Conservation (phyloP, 305 asterid species). For the Fraxinus ornus region DNA sequence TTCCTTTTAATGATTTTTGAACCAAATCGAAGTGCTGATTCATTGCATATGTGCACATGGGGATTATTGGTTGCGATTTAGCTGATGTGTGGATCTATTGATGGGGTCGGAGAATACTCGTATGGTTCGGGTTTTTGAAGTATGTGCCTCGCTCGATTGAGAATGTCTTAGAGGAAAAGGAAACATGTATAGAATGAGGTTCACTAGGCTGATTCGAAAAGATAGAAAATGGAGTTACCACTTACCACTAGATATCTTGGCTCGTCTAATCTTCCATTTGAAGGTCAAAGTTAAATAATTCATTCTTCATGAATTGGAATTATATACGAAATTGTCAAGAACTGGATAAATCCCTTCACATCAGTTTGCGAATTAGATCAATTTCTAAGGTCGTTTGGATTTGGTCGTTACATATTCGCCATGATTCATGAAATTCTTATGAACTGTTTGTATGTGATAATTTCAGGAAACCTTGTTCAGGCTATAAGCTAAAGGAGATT, state of each 20-base stretch:
- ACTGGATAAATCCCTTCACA: background rate
- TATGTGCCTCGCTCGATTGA: background rate
- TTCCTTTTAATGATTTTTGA: background rate
- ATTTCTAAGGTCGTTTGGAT: background rate
- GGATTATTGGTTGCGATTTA: background rate
- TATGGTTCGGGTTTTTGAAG: background rate
- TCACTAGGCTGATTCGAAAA: background rate
- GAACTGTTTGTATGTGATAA: background rate
- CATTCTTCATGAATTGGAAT: background rate
- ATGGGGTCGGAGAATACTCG: background rate
- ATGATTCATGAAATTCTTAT: background rate
- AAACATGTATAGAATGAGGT: background rate
- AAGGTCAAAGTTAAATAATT: background rate
- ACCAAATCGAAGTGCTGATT: background rate
- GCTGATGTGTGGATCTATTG: background rate
- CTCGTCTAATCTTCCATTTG: background rate
- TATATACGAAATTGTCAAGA: background rate
- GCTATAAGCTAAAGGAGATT: conserved; percentile 85
- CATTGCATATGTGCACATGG: background rate
- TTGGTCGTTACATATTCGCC: background rate
- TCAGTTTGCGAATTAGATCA: background rate
- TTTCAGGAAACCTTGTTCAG: conserved; percentile 86
- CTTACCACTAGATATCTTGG: background rate
- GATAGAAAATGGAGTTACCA: background rate
- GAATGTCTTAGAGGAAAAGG: background rate